Base-by-base conservation (phyloP, 2,329 filamentous ascomycete genomes). In the Ceratocystis cacaofunesta region DNA sequence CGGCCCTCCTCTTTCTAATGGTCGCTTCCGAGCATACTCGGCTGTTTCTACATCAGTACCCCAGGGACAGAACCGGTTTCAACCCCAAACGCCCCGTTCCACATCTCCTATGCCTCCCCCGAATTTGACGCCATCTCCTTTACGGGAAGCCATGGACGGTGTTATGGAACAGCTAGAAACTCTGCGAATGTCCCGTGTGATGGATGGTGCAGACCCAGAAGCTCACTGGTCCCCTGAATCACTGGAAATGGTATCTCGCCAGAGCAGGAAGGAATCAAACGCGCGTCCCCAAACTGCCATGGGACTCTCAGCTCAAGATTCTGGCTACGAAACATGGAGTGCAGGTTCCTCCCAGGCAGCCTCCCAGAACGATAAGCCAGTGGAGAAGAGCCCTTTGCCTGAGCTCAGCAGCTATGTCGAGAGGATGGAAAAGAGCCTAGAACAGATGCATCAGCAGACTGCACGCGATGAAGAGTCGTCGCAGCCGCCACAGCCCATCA, bases 101-200 rank as follows among this genome's bases (percentile, higher is more conserved):
- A 78, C 79, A 5, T 89, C 88, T 1, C 86, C 87, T 0, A 79
- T 78, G 44, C 86, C 86, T 2, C 84, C 84, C 3, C 91, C 90
- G 4, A 85, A 85, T 1, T 78, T 89, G 73, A 99, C 94, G 0
- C 94, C 94, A 0, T 97, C 94, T 1, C 94, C 94, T 0, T 78
- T 99, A 2, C 83, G 94, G 67, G 90, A 92, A 74, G 94, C 94
- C 0, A 99, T 99, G 91, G 92, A 97, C 72, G 92, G 95, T 74
- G 92, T 99, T 3, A 96, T 97, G 85, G 90, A 94, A 69, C 95
- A 94, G 65, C 76, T 99, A 55, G 87, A 95, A 72, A 91, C 92
- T 68, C 89, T 99, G 79, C 87, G 67, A 41, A 79, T 86, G 70
- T 78, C 82, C 52, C 80, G 81, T 65, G 76, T 80, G 25, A 78